A percentile compares a stretch with the other conserved stretches of the same genome.
phyloP scores from a whole-genome alignment of 2,329 filamentous ascomycete genomes.

The Huntiella bhutanensis region DNA sequence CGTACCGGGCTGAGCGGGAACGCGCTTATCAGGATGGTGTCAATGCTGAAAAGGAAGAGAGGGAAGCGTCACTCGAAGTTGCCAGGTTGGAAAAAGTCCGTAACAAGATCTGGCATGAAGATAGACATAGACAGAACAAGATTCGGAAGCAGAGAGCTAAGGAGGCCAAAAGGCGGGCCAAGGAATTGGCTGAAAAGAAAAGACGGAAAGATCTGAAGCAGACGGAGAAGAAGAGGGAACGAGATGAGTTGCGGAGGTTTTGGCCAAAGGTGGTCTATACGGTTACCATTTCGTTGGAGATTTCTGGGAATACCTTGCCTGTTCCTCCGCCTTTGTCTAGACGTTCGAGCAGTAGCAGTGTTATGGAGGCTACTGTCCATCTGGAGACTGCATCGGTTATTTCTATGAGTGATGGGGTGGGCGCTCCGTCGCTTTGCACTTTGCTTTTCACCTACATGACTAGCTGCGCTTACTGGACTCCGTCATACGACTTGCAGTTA shows the following conservation, averaged over 20 bases:
- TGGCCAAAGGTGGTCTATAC: conserved; percentile 32
- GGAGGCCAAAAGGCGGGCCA: neutral
- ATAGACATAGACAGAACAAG: neutral
- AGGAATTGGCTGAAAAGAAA: neutral
- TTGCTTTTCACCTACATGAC: conserved; percentile 42
- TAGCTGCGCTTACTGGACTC: conserved; percentile 36
- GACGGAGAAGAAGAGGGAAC: conserved; percentile 15
- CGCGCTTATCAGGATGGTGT: conserved; percentile 23
- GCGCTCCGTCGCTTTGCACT: neutral
- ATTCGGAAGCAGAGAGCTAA: neutral
- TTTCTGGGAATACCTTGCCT: conserved; percentile 15
- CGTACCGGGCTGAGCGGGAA: conserved; percentile 25
- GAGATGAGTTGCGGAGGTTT: conserved; percentile 24
- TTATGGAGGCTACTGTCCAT: conserved; percentile 24
- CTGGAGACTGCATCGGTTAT: neutral
- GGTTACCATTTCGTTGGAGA: conserved; percentile 32
- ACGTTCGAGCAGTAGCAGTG: conserved; percentile 31
- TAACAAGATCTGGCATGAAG: neutral
- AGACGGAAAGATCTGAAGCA: neutral
- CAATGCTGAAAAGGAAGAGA: conserved; percentile 16
- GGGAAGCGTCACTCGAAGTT: neutral
- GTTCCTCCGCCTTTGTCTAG: conserved; percentile 27
- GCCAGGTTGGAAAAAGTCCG: neutral
- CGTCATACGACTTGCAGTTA: conserved; percentile 43
- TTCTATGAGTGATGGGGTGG: neutral